These are phyloP conservation scores for Pseudogymnoascus sp. DNA, from an alignment of 2,329 filamentous ascomycete species.

Conservation along the genomic window DNA sequence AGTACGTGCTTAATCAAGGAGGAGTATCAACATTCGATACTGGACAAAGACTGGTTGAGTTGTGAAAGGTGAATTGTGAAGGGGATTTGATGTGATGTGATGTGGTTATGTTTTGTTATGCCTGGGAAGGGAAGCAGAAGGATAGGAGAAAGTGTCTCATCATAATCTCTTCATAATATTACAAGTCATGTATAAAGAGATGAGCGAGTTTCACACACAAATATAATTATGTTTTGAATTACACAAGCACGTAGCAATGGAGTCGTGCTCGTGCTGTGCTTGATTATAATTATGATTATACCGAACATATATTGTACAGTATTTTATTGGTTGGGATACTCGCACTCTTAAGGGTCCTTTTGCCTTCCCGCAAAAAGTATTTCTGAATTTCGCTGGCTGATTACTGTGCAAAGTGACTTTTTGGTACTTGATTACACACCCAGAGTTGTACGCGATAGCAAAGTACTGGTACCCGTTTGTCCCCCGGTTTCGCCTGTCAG, in stretches of 20 bases:
- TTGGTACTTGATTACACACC: background rate
- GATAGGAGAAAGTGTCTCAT: slow-evolving; percentile 8
- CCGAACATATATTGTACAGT: background rate
- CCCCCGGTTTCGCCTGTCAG: background rate
- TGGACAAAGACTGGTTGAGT: background rate
- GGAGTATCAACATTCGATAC: background rate
- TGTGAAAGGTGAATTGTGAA: slow-evolving; percentile 3
- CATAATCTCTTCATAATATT: slow-evolving; percentile 8
- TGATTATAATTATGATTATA: background rate
- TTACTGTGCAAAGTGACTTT: background rate
- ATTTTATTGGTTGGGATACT: slow-evolving; percentile 4
- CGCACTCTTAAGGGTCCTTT: background rate
- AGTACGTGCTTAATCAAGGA: background rate
- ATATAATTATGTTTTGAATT: background rate
- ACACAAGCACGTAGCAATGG: background rate
- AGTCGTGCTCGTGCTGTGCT: no score
- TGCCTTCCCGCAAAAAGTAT: slow-evolving; percentile 1
- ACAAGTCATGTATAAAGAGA: background rate
- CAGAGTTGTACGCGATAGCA: background rate
- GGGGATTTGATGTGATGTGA: background rate
- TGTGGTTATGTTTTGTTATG: background rate
- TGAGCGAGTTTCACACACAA: slow-evolving; percentile 2
- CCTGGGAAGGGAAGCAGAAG: background rate
- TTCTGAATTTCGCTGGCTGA: background rate
- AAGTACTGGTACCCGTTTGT: background rate